Evolutionary conservation across 768 basidiomycete genomes (phyloP), one percentile per base, ranked within the genome.

Genomic region (Phallus indusiatus): DNA sequence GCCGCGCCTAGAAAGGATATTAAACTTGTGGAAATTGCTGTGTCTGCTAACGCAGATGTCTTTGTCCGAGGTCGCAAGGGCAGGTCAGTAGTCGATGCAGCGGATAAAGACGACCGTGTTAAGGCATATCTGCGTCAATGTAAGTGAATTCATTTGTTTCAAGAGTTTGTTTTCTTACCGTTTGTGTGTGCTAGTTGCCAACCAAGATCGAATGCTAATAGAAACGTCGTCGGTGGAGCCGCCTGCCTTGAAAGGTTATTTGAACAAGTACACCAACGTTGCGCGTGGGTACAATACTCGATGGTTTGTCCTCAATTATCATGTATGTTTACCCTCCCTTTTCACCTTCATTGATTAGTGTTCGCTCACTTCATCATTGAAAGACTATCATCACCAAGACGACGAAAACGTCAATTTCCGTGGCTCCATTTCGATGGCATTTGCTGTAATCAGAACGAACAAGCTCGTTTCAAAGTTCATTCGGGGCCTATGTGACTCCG

Each of bases 231-330:
- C 67, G 1, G 73, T 75, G 1, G 81, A 84, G 52, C 81, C 86
- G 1, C 84, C 86, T 0, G 69, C 76, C 1, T 70, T 90, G 58
- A 84, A 81, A 62, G 91, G 90, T 0, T 91, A 91, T 67, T 74
- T 92, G 18, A 91, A 89, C 70, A 97, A 97, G 70, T 96, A 94
- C 67, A 85, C 87, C 1, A 97, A 96, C 64, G 89, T 96, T 42
- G 90, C 91, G 0, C 85, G 83, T 64, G 94, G 94, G 0, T 95
- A 93, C 68, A 85, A 83, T 60, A 87, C 88, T 0, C 78, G 94
- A 0, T 96, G 93, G 92, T 95, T 97, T 67, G 90, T 95, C 0
- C 78, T 96, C 18, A 85, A 89, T 70, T 94, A n/a, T 90, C 88
- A 17, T 93, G 90, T 90, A 67, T 22, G 88, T 79, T 1, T 2